Base-by-base conservation (phyloP, 371 early-diverging fungal species). In the Mucor ambiguus region DNA sequence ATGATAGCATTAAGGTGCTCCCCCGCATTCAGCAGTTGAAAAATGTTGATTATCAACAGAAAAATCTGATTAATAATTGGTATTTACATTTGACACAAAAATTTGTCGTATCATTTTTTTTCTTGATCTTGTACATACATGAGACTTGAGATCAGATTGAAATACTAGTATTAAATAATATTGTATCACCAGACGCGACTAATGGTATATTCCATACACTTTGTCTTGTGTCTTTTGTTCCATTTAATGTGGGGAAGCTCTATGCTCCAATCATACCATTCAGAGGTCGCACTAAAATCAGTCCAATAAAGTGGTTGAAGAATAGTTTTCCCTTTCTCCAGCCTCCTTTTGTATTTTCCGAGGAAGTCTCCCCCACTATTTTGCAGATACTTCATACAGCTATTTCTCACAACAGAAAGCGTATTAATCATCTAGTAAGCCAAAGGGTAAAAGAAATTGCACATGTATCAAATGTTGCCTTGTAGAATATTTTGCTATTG, bases 21-120 rank as follows among this genome's bases (percentile, higher is more conserved):
- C 41, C 41, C 41, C 41, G 41, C 41, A 41, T 41, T 18, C 16
- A 41, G 18, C 10, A 14, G 14, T 18, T 41, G 18, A 41, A 11
- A 41, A 41, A 46, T 22, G 46, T 46, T 46, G 46, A 46, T 46
- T 46, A 52, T 52, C 52, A 28, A 28, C 26, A 52, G 28, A 26
- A 12, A 52, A 22, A 52, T 52, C 26, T 28, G 52, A 52, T 52
- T 26, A 52, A 52, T 52, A 52, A 52, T 26, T 12, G 24, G 52
- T 28, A 52, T 52, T 52, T 24, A 46, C 9, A 11, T 22, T 46
- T 46, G 46, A 22, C 52, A 52, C 52, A 52, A 52, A 28, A 28
- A 52, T 52, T 52, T 52, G 52, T 52, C 52, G 28, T 52, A 52
- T 52, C 52, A 28, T 52, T 28, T 52, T 52, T 52, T 52, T 52